Conservation (phyloP, 371 early-diverging fungal genomes). For the Apophysomyces elegans region DNA sequence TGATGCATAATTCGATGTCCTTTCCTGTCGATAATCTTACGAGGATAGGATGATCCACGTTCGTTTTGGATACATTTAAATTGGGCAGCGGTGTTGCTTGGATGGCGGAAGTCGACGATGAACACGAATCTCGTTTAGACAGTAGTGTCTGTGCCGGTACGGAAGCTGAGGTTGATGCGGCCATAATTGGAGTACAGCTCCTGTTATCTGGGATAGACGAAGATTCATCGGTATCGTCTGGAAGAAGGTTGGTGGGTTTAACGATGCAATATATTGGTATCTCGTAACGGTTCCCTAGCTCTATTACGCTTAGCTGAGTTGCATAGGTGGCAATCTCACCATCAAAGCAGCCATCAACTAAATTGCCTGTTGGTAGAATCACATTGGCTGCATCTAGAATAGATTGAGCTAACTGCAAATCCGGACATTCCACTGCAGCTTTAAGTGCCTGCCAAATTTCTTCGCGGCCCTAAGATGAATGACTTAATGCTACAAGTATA, state of each 20-base stretch:
- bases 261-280: constrained; percentile 71
- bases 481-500: not conserved
- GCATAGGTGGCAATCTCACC: constrained; percentile 23
- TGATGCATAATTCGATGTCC: constrained; percentile 34
- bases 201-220: constrained; percentile 6
- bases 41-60: constrained; percentile 21
- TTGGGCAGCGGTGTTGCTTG: not conserved
- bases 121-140: not conserved
- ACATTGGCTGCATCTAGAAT: constrained; percentile 69
- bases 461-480: constrained; percentile 50
- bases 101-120: not conserved
- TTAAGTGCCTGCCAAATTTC: constrained; percentile 79
- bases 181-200: constrained; percentile 6
- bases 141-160: constrained; percentile 6
- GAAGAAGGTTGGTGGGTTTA: constrained; percentile 61
- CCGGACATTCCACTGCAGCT: constrained; percentile 51
- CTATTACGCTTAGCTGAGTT: constrained; percentile 20
- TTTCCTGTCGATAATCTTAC: constrained; percentile 41
- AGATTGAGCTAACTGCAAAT: constrained; percentile 57
- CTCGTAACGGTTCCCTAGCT: constrained; percentile 68
- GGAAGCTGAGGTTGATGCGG: constrained; percentile 6
- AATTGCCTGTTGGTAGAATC: constrained; percentile 70
- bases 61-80: not conserved
- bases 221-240: constrained; percentile 13
- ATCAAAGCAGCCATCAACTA: constrained; percentile 76